These are phyloP conservation scores for Mortierella claussenii DNA, from an alignment of 192 early-diverging fungal species.

Conservation along the genomic window DNA sequence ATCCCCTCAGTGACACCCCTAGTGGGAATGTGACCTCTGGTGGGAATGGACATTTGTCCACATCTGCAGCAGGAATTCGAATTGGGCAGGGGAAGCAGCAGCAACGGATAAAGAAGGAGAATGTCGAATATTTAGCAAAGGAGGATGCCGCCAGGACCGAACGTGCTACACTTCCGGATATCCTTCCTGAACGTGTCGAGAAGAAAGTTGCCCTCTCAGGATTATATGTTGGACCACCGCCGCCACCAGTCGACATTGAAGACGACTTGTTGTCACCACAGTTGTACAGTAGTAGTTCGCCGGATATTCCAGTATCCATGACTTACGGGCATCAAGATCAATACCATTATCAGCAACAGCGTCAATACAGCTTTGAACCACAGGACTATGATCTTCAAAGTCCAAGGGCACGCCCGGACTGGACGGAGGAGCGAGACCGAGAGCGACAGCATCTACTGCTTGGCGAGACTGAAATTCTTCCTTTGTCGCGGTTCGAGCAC, in stretches of 20 bases:
- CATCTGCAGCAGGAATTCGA: constrained; percentile 2
- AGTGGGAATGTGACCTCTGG: not conserved
- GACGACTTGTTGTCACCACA: not conserved
- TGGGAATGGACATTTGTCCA: not conserved
- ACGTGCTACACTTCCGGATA: constrained; percentile 37
- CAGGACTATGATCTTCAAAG: too few species aligned
- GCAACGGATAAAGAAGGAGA: not conserved
- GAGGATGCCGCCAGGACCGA: constrained; percentile 34
- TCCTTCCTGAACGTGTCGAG: constrained; percentile 25
- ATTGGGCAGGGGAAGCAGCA: not conserved
- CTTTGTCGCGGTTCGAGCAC: constrained; percentile 8
- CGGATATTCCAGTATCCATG: constrained; percentile 29
- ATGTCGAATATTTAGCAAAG: constrained; percentile 19
- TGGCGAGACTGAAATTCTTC: not conserved
- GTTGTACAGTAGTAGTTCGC: constrained; percentile 6
- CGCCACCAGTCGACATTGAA: not conserved
- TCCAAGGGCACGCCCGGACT: too few species aligned
- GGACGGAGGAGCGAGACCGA: not conserved
- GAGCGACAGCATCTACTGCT: not conserved
- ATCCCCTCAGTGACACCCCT: not conserved
- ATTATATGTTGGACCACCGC: constrained; percentile 24
- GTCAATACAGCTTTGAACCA: too few species aligned
- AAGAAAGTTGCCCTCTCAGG: constrained; percentile 37
- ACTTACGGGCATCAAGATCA: not conserved
- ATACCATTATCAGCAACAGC: not conserved